Percentiles rank a stretch among this genome's conserved stretches.
phyloP scores from a whole-genome alignment of 2,329 filamentous ascomycete genomes.

The Clarireedia sp. region DNA sequence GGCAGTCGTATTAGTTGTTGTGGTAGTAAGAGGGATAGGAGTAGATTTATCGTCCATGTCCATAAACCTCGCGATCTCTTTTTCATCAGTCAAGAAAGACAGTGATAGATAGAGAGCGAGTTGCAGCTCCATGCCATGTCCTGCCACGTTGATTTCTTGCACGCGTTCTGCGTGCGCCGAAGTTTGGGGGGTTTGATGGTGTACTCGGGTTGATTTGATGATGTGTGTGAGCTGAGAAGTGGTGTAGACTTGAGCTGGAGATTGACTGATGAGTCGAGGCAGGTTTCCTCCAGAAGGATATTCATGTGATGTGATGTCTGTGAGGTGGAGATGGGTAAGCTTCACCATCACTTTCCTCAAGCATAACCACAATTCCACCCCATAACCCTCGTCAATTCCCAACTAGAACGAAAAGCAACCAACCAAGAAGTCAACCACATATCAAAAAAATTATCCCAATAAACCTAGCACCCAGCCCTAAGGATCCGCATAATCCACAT shows the following conservation, averaged over 20 bases:
- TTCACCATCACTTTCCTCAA: conserved; percentile 3
- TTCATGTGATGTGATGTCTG: conserved; percentile 21
- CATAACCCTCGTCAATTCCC: background rate
- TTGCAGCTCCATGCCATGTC: background rate
- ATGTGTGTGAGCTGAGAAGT: too few relatives aligned
- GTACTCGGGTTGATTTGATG: background rate
- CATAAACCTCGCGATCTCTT: background rate
- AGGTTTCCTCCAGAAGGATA: conserved; percentile 13
- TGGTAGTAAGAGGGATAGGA: background rate
- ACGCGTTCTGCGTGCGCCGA: background rate
- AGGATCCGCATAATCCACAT: conserved; percentile 29
- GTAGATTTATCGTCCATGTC: background rate
- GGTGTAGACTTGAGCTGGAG: too few relatives aligned
- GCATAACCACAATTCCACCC: too few relatives aligned
- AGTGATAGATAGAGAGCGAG: background rate
- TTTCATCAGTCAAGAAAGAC: background rate
- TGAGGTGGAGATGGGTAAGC: conserved; percentile 23
- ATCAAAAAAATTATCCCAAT: background rate
- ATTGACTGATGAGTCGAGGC: too few relatives aligned
- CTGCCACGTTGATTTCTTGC: background rate
- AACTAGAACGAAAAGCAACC: conserved; percentile 11
- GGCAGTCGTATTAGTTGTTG: too few relatives aligned
- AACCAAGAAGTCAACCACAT: background rate
- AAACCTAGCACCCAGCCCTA: conserved; percentile 10
- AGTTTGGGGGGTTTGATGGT: background rate